Evolutionary conservation across 768 basidiomycete genomes (phyloP).

Genomic region (Phylloporus sp.): DNA sequence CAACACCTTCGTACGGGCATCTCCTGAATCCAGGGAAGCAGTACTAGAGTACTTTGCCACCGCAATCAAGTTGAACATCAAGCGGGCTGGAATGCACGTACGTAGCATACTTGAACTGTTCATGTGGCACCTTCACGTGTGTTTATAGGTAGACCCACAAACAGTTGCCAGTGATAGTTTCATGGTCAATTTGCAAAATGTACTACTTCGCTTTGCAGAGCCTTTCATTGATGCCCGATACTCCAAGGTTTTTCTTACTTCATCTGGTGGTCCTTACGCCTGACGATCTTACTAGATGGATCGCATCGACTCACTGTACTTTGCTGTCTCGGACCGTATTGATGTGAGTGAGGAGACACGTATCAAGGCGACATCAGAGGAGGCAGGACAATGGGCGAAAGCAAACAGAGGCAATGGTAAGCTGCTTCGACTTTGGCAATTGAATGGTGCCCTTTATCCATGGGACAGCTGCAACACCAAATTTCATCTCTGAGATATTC

Average conservation of each 20-base stretch:
- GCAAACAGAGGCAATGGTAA: conserved; percentile 48
- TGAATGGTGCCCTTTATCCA: not conserved
- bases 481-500: conserved; percentile 95
- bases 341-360: conserved; percentile 87
- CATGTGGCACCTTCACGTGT: not conserved
- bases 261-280: not conserved
- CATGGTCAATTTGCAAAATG: conserved; percentile 84
- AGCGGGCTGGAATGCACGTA: conserved; percentile 89
- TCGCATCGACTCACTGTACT: conserved; percentile 84
- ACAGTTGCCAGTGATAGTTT: conserved; percentile 90
- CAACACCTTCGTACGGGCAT: conserved; percentile 83
- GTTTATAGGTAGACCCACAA: conserved; percentile 68
- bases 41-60: conserved; percentile 80
- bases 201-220: conserved; percentile 82
- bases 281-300: conserved; percentile 59
- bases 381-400: conserved; percentile 70
- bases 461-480: conserved; percentile 56
- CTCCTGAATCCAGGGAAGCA: conserved; percentile 72
- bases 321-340: conserved; percentile 66
- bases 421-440: not conserved
- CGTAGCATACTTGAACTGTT: not conserved
- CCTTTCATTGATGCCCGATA: conserved; percentile 93
- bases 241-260: conserved; percentile 57
- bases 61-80: conserved; percentile 71
- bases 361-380: conserved; percentile 88